phyloP scores from a whole-genome alignment of 2,329 filamentous ascomycete species.

The Microcyclospora pomicola region DNA sequence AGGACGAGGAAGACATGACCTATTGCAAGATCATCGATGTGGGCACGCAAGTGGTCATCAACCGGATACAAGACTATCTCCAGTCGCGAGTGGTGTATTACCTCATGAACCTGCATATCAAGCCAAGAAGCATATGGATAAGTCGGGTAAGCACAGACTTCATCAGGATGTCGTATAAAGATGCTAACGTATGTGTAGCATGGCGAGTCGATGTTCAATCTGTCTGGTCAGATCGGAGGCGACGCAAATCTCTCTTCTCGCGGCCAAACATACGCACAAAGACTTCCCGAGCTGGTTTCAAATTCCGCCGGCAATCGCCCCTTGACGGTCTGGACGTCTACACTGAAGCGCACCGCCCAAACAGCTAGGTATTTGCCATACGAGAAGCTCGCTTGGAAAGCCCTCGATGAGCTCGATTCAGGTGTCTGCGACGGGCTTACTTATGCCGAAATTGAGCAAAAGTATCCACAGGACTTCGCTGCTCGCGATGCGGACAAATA shows the following conservation, averaged over 20 bases:
- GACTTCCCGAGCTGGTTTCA: conserved; percentile 69
- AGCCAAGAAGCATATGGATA: conserved; percentile 89
- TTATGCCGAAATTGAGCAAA: conserved; percentile 83
- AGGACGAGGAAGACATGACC: conserved; percentile 74
- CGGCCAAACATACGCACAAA: conserved; percentile 74
- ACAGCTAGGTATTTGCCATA: conserved; percentile 80
- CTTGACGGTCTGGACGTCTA: conserved; percentile 63
- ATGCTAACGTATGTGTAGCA: conserved; percentile 43
- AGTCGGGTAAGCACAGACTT: conserved; percentile 41
- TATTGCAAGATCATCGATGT: conserved; percentile 98
- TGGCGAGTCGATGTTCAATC: conserved; percentile 86
- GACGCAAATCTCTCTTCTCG: conserved; percentile 77
- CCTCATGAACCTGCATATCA: conserved; percentile 96
- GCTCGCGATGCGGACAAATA: conserved; percentile 98
- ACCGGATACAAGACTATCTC: conserved; percentile 90
- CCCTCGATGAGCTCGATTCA: conserved; percentile 89
- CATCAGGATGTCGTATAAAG: background rate
- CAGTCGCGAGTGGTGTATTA: conserved; percentile 96
- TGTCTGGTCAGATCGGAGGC: conserved; percentile 81
- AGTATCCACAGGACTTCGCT: conserved; percentile 86
- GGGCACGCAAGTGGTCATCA: conserved; percentile 92
- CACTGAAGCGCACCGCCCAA: conserved; percentile 72
- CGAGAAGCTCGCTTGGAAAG: conserved; percentile 97
- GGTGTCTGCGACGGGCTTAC: conserved; percentile 95
- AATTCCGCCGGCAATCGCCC: conserved; percentile 69